phyloP scores from a whole-genome alignment of 2,329 filamentous ascomycete genomes.

The Ceratocystis eucalypticola region DNA sequence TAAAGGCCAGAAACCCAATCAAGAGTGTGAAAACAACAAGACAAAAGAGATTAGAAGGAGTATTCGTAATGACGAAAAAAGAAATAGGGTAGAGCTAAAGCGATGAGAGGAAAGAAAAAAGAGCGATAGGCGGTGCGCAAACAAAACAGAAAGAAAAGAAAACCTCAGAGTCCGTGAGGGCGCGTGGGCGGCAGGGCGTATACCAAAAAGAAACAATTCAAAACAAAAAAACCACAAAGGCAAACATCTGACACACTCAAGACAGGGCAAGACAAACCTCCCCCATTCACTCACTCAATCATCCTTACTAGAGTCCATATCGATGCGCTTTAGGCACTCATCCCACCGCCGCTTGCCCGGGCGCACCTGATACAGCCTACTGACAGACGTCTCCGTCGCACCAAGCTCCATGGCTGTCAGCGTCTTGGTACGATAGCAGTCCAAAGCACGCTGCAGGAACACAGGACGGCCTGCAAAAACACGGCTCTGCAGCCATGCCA shows the following conservation, averaged over 20 bases:
- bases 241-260: background rate
- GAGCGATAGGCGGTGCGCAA: background rate
- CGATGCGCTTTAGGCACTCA: constrained; percentile 36
- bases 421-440: constrained; percentile 89
- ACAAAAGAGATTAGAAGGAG: background rate
- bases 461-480: constrained; percentile 77
- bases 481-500: constrained; percentile 92
- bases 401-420: constrained; percentile 64
- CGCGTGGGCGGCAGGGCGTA: constrained; percentile 8
- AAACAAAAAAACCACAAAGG: constrained; percentile 8
- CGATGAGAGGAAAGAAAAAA: background rate
- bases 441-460: constrained; percentile 86
- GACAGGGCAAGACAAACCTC: background rate
- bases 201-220: constrained; percentile 2
- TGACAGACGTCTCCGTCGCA: constrained; percentile 60
- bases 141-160: background rate
- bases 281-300: background rate
- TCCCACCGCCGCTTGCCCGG: constrained; percentile 68
- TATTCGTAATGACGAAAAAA: background rate
- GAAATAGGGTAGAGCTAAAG: background rate
- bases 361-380: constrained; percentile 79
- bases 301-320: constrained; percentile 23
- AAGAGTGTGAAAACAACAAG: background rate
- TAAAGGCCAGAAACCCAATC: background rate
- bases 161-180: constrained; percentile 9